Evolutionary conservation across 495 filamentous ascomycete species (phyloP).

Genomic region (Lasiosphaeria ovina): DNA sequence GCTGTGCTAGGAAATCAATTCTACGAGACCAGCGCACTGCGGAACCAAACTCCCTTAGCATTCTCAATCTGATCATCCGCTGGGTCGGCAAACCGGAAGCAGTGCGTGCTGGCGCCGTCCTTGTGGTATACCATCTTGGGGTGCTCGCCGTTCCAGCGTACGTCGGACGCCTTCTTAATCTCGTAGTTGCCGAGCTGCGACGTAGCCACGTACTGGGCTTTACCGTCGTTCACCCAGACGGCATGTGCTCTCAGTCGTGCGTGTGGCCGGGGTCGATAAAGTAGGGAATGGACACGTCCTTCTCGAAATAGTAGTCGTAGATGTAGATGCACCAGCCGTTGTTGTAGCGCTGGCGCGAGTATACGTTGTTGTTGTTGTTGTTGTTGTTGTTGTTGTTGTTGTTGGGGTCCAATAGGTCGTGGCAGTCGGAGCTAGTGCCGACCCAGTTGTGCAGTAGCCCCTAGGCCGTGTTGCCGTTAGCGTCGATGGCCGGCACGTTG

Average conservation of each 20-base stretch:
- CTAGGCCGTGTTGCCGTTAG: slow-evolving; percentile 16
- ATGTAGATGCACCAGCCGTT: slow-evolving; percentile 30
- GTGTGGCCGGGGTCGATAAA: slow-evolving; percentile 29
- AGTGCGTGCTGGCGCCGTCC: slow-evolving; percentile 27
- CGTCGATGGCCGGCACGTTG: slow-evolving; percentile 29
- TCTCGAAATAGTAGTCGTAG: slow-evolving; percentile 35
- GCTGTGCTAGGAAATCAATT: slow-evolving; percentile 36
- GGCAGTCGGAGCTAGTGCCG: slow-evolving; percentile 35
- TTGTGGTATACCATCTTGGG: slow-evolving; percentile 34
- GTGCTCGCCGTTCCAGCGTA: slow-evolving; percentile 19
- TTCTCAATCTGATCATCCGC: slow-evolving; percentile 43
- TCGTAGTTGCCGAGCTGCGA: slow-evolving; percentile 23
- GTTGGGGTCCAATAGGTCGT: slow-evolving; percentile 30
- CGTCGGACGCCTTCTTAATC: slow-evolving; percentile 13
- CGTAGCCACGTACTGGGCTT: slow-evolving; percentile 18
- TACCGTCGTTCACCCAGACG: slow-evolving; percentile 20
- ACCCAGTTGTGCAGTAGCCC: slow-evolving; percentile 25
- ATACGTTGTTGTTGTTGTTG: slow-evolving; percentile 31
- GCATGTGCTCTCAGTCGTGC: slow-evolving; percentile 36
- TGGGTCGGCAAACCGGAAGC: slow-evolving; percentile 31
- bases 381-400: slow-evolving; percentile 20
- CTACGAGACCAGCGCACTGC: slow-evolving; percentile 36
- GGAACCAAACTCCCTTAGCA: slow-evolving; percentile 39
- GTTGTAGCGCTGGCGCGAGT: slow-evolving; percentile 31
- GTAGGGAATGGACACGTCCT: slow-evolving; percentile 15